Base-by-base conservation (phyloP, 305 asterid species). In the Fraxinus sp. region DNA sequence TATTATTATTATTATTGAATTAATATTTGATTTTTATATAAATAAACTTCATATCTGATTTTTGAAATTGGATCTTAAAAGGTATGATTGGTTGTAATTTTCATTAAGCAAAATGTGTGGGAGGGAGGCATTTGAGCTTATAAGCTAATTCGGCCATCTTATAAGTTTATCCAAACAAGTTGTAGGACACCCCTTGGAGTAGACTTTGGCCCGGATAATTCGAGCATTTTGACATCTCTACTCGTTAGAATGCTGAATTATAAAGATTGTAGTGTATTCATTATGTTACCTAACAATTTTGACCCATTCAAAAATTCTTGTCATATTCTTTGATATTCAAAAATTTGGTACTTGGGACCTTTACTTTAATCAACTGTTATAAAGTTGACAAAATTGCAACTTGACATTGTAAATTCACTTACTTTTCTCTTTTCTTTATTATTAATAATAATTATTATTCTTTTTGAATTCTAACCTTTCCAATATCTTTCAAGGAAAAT, bases 261-360 rank as follows among this genome's bases (percentile, higher is more conserved):
- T 44, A 3, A 11, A 44, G 52, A 44, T 49, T 49, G 18, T 49
- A 14, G 59, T 18, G 77, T 44, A 39, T 20, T 75, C 78, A 75
- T 75, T 74, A 14, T 75, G 78, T 37, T 75, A 18, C 78, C 78
- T 75, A 75, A 18, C 36, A 7, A 18, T 75, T 44, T 35, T 36
- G 78, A 75, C 78, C 32, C 55, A 6, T 37, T 20, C 32, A 32
- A 33, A 73, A 18, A n/a, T n/a, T 37, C 33, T 35, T 8, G 35
- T 74, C 28, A 35, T 22, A 35, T 22, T n/a, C 2, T 74, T 5
- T 16, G 22, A 3, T 20, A 20, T 36, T 37, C 20, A 36, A 46
- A 44, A 75, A 39, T 44, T 37, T 74, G 55, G 78, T 36, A 18
- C 59, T 37, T n/a, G 74, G 11, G 13, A 3, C 28, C 59, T 7